Base-by-base conservation (phyloP, 2,329 filamentous ascomycete species). In the Fusarium graminum region DNA sequence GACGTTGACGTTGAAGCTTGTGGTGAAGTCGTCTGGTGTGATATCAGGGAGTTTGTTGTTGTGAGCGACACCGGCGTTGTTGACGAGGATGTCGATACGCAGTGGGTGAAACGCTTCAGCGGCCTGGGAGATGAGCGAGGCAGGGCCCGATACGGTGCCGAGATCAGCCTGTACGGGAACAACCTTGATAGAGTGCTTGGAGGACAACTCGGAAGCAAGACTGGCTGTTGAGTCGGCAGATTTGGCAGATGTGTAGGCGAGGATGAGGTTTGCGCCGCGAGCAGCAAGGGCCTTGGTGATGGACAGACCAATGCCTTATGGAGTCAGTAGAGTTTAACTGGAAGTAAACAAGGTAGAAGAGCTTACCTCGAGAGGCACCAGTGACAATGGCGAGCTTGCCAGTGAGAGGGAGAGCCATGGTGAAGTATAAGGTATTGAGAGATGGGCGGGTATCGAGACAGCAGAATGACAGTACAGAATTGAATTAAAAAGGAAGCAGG, bases 331-430 rank as follows among this genome's bases (percentile, higher is more conserved):
- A 16, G 14, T 29, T 22, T 17, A 17, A n/a, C 52, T 22, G 26
- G 11, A 11, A 3, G 12, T 14, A 22, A 19, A 42, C n/a, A 60
- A 25, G 25, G 22, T 36, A 45, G 54, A 71, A 3, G 8, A 14
- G 12, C 29, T 63, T 82, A 92, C 92, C 91, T 82, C 92, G 82
- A 58, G 92, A 93, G 60, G 88, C 90, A 56, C 92, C 92, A 2
- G 92, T 95, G 44, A 95, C 83, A 68, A 96, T 89, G 52, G 87
- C 92, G 50, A 94, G 82, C 77, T 93, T 93, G 69, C 91, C 91
- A 74, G 92, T 88, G n/a, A 90, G 81, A 46, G 78, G 73, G 32
- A 69, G 79, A 67, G 78, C 65, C 79, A 81, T 81, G 51, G 51
- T 46, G 32, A 42, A 14, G 32, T 52, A 32, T 41, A 39, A 25